Evolutionary conservation across 345 rosid species (phyloP), one percentile per base, ranked within the genome.

Genomic region (Eucalyptus melliodora): DNA sequence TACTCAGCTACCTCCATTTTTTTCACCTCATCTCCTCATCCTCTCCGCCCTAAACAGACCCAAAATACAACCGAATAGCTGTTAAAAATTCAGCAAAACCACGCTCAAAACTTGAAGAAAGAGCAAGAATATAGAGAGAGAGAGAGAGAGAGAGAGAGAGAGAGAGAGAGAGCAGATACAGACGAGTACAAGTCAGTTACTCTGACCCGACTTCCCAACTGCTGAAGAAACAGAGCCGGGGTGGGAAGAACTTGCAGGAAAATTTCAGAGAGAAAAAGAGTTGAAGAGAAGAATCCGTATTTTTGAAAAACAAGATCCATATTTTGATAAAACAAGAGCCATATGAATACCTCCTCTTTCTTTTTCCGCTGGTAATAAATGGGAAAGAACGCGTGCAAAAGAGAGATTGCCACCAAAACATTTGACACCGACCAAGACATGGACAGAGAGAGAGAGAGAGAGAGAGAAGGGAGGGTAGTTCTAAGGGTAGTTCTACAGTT

Each of bases 1-100:
- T 65, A 16, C 53, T 50, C 81, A 77, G 67, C 91, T 67, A 81
- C 92, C 89, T 95, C 99, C 1, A 94, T 91, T 89, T 94, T 53
- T 53, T 96, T 67, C 87, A 92, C 80, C 94, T 95, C 56, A 95
- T 97, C 87, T 30, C 65, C 69, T 87, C 23, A 45, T 34, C 44
- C 69, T 60, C 47, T 87, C 40, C 50, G 37, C 44, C 88, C 30
- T 77, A 40, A 77, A 40, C 30, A 40, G 65, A 55, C 88, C 88
- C 31, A 87, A 23, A 55, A 55, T 26, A 87, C 13, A 31, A 50
- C 27, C 44, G n/a, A 23, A 77, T 12, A 77, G 85, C 85, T 40
- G 24, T n/a, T 34, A 69, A 37, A 87, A 42, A 34, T 24, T 23
- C 88, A 87, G 65, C 42, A 44, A 87, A 51, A 21, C 30, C 60